Evolutionary conservation across 176 grass and related monocot species (phyloP).

Genomic region (Calamus simplicifolius): DNA sequence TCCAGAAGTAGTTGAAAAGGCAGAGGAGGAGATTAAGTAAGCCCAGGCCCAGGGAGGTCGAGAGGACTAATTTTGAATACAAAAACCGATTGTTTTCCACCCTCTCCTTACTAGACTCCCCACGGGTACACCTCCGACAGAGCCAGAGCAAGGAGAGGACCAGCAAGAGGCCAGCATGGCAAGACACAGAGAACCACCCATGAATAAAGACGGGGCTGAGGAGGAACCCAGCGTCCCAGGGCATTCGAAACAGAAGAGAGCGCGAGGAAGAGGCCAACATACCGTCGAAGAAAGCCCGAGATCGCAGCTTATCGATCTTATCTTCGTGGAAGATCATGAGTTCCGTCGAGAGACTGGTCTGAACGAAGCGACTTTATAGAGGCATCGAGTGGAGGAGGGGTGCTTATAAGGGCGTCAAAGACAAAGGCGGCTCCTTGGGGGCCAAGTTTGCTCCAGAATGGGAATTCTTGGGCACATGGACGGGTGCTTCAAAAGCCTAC

Average conservation of each 20-base stretch:
- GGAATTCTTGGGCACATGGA: too few species aligned
- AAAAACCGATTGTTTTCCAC: conserved; percentile 3
- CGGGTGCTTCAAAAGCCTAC: too few species aligned
- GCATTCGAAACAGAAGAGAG: not conserved
- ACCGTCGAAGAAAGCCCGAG: too few species aligned
- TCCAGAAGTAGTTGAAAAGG: conserved; percentile 25
- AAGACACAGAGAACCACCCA: conserved; percentile 21
- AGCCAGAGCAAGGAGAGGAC: conserved; percentile 13
- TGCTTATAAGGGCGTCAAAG: too few species aligned
- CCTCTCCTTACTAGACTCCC: not conserved
- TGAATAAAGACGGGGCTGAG: conserved; percentile 16
- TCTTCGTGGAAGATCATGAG: too few species aligned
- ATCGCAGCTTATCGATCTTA: too few species aligned
- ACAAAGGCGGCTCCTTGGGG: not conserved
- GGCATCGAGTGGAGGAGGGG: too few species aligned
- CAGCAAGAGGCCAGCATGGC: conserved; percentile 16
- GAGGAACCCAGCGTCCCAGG: not conserved
- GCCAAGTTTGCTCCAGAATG: not conserved
- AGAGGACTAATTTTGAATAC: conserved; percentile 11
- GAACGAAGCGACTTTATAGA: too few species aligned
- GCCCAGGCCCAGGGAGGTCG: conserved; percentile 23
- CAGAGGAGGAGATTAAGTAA: conserved; percentile 18
- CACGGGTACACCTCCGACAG: conserved; percentile 2
- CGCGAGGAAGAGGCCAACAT: too few species aligned
- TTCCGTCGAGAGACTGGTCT: too few species aligned